Base-by-base conservation (phyloP, 2,329 filamentous ascomycete species). In the Penicillium concentricum region DNA sequence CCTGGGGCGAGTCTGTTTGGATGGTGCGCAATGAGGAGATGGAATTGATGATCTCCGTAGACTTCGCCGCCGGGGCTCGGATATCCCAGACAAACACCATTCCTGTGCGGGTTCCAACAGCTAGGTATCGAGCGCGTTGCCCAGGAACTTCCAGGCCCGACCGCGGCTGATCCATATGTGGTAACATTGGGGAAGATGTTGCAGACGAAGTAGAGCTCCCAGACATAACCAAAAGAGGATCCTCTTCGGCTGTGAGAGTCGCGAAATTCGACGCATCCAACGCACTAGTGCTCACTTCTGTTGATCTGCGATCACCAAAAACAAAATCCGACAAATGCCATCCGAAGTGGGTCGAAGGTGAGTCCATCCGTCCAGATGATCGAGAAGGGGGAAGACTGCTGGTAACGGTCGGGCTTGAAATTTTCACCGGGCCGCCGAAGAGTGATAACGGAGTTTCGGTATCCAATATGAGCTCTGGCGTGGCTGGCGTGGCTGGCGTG, bases 1-100 rank as follows among this genome's bases (percentile, higher is more conserved):
- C 87, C 69, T 91, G 84, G 0, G 93, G 92, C 0, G 93, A 97
- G 44, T 96, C 91, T 0, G 94, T 97, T 66, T 92, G 86, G 44
- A 97, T 92, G 49, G 89, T 81, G 28, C 91, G 87, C n/a, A 95
- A 69, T 0, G 93, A 90, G 13, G 82, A 78, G 42, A 96, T 77
- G 5, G 78, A 80, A 60, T 88, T 87, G 28, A 78, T 72, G 4
- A 84, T 73, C 42, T 82, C 79, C 1, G 79, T 63, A 64, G 81
- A 84, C 2, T 76, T 79, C 1, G 86, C 80, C 18, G 82, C 73
- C 10, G 83, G 77, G 28, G 88, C 87, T 52, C 94, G 88, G 65
- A 90, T 83, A 68, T 99, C 89, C 92, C 92, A 99, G 1, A 96
- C 74, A 8, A 94, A 74, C 7, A 97, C 80, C n/a, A 80, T 80